These are phyloP conservation scores for Euphorbia celastroides DNA, from an alignment of 441 rosid genomes.

Conservation along the genomic window DNA sequence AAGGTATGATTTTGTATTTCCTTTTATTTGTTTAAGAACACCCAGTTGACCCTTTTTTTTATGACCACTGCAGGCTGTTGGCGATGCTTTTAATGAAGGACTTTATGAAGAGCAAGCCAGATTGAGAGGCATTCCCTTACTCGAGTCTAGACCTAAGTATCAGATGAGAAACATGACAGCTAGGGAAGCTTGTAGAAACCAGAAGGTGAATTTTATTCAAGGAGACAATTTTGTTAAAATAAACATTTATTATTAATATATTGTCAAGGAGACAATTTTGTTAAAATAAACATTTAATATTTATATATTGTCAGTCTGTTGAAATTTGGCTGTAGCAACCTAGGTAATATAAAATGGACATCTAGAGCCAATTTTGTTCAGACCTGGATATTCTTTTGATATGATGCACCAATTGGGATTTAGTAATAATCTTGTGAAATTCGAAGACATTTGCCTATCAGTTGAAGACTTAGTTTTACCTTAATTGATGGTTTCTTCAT, in stretches of 20 bases:
- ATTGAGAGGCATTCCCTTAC: constrained; percentile 74
- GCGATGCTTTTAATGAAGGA: constrained; percentile 99
- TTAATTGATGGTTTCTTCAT: constrained; percentile 13
- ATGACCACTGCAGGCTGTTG: constrained; percentile 76
- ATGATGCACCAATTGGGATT: no score
- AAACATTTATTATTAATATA: no score
- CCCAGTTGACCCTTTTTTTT: constrained; percentile 11
- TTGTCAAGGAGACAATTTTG: no score
- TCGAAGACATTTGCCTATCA: not conserved
- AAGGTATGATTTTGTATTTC: constrained; percentile 50
- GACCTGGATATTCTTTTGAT: not conserved
- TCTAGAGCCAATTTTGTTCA: not conserved
- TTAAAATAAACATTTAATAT: no score
- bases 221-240: not conserved
- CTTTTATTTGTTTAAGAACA: constrained; percentile 17
- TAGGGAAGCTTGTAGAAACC: constrained; percentile 78
- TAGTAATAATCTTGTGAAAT: not conserved
- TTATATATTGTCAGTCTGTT: no score
- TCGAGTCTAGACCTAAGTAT: constrained; percentile 91
- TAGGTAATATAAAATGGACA: constrained; percentile 1
- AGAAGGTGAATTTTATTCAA: constrained; percentile 49
- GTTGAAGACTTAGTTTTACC: not conserved
- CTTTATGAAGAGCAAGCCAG: constrained; percentile 91
- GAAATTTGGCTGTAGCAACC: not conserved
- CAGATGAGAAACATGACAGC: constrained; percentile 80